These are phyloP conservation scores for Aspergillus sp. DNA, from an alignment of 2,329 filamentous ascomycete species.

Conservation along the genomic window DNA sequence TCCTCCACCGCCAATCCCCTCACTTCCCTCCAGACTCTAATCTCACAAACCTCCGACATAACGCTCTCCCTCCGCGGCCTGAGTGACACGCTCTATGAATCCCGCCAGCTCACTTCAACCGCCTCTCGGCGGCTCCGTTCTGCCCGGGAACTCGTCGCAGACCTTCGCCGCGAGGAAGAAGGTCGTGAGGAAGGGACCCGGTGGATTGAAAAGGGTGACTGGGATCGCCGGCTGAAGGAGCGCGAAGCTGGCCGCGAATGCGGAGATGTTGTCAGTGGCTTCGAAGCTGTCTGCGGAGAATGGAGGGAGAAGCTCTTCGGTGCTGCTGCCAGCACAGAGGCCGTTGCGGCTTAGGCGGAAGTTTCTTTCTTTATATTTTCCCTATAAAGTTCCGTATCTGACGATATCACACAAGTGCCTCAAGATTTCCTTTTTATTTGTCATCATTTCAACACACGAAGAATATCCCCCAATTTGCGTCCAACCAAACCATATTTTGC, in stretches of 20 bases:
- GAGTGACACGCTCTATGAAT: constrained; percentile 92
- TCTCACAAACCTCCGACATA: constrained; percentile 69
- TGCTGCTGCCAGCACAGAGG: constrained; percentile 31
- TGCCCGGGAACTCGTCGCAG: constrained; percentile 80
- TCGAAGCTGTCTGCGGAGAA: constrained; percentile 83
- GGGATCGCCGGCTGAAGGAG: constrained; percentile 72
- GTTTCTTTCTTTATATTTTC: background rate
- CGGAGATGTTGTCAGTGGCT: constrained; percentile 83
- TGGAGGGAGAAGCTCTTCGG: constrained; percentile 76
- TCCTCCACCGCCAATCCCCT: constrained; percentile 48
- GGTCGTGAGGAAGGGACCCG: constrained; percentile 75
- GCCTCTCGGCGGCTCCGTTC: constrained; percentile 77
- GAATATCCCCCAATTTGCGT: background rate
- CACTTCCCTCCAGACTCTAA: constrained; percentile 66
- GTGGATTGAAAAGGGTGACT: constrained; percentile 79
- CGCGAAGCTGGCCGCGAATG: constrained; percentile 84
- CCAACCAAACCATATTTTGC: background rate
- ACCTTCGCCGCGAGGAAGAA: constrained; percentile 81
- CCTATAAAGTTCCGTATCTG: background rate
- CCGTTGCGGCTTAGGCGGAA: constrained; percentile 28
- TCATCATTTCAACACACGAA: background rate
- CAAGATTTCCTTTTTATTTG: background rate
- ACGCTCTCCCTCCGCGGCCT: constrained; percentile 80
- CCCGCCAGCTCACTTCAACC: constrained; percentile 78
- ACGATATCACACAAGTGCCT: background rate